Evolutionary conservation across 441 rosid genomes (phyloP).

Genomic region (Capsella rubella): DNA sequence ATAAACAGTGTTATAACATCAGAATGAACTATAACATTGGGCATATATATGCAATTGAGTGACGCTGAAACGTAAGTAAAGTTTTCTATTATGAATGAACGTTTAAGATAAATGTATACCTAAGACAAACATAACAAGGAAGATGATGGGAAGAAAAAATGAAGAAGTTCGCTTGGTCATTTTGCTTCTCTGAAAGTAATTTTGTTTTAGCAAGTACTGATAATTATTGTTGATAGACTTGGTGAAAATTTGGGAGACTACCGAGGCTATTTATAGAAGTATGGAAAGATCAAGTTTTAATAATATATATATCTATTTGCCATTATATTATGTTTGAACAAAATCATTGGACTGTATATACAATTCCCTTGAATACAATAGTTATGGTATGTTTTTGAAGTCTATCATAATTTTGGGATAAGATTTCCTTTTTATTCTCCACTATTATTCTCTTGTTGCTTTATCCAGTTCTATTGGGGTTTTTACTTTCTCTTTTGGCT

Average conservation of each 20-base stretch:
- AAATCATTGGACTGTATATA: background rate
- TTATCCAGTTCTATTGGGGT: too few species aligned
- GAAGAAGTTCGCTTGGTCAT: background rate
- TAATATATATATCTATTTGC: too few species aligned
- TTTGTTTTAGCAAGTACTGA: background rate
- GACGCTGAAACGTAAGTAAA: background rate
- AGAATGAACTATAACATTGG: background rate
- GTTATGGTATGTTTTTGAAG: background rate
- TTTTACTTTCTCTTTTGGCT: too few species aligned
- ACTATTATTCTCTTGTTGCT: too few species aligned
- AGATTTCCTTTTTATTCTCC: too few species aligned
- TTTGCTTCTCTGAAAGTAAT: background rate
- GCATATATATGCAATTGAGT: background rate
- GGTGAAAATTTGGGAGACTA: background rate
- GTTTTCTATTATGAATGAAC: background rate
- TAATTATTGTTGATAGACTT: background rate
- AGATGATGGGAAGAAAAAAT: background rate
- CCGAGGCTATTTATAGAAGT: background rate
- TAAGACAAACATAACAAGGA: constrained; percentile 19
- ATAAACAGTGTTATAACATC: background rate
- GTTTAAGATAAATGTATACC: constrained; percentile 15
- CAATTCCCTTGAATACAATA: background rate
- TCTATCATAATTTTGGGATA: too few species aligned
- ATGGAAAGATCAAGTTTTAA: background rate
- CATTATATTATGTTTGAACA: background rate